A percentile compares a stretch with the other conserved stretches of the same genome.
These are phyloP conservation scores for Phyllosticta ampelicida DNA, from an alignment of 2,329 filamentous ascomycete species.

Conservation along the genomic window DNA sequence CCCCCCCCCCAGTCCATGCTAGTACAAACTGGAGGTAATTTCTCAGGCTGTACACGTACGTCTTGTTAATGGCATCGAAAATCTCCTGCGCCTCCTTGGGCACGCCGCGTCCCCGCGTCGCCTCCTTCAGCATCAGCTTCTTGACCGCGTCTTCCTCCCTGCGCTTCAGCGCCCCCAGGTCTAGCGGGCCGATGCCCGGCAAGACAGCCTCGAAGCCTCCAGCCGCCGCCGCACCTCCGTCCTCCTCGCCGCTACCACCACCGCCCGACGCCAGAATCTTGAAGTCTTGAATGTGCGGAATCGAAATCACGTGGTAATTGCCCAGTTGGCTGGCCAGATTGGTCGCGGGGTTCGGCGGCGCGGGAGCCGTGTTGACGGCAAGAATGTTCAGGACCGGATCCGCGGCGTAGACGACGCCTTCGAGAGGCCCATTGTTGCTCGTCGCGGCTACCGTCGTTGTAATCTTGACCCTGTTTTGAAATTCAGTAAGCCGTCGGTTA, in stretches of 20 bases:
- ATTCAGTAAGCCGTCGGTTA: neutral
- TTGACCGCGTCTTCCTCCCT: conserved; percentile 47
- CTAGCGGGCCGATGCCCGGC: conserved; percentile 40
- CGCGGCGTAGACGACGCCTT: conserved; percentile 53
- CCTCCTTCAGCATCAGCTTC: conserved; percentile 46
- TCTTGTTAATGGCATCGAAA: conserved; percentile 50
- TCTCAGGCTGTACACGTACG: conserved; percentile 28
- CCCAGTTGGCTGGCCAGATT: conserved; percentile 32
- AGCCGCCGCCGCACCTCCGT: conserved; percentile 13
- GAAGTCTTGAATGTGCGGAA: conserved; percentile 48
- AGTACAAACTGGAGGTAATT: neutral
- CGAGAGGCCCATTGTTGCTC: conserved; percentile 37
- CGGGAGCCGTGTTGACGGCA: conserved; percentile 46
- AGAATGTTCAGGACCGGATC: conserved; percentile 51
- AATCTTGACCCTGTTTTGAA: conserved; percentile 42
- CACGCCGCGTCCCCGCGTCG: conserved; percentile 50
- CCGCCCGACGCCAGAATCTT: conserved; percentile 38
- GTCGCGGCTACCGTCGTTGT: conserved; percentile 22
- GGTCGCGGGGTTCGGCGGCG: conserved; percentile 33
- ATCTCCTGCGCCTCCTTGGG: conserved; percentile 51
- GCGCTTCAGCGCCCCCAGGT: conserved; percentile 42
- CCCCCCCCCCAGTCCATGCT: no score
- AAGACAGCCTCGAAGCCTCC: conserved; percentile 33
- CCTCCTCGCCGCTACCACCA: conserved; percentile 17
- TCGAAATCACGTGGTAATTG: conserved; percentile 51